These are phyloP conservation scores for Pisolithus microcarpus DNA, from an alignment of 768 basidiomycete species.

Conservation along the genomic window DNA sequence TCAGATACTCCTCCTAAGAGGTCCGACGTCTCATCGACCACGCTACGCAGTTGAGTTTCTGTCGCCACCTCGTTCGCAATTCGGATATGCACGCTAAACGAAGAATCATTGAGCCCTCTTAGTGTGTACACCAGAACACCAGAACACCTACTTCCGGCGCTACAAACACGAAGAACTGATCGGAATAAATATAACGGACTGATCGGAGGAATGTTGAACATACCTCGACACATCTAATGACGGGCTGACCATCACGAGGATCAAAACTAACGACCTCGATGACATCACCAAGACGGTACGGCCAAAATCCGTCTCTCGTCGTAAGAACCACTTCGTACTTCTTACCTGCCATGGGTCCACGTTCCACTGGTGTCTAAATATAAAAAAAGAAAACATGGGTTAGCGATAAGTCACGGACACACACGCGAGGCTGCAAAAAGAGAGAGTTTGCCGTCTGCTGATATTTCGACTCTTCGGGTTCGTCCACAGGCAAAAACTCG, in stretches of 20 bases:
- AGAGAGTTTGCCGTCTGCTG: conserved; percentile 11
- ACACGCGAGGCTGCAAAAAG: background rate
- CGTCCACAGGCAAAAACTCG: conserved; percentile 13
- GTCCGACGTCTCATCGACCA: no score
- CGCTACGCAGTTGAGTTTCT: no score
- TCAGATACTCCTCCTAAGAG: no score
- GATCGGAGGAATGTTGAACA: background rate
- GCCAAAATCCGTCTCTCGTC: conserved; percentile 20
- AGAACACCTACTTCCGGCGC: no score
- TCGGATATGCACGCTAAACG: no score
- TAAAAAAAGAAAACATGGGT: background rate
- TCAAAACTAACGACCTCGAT: conserved; percentile 17
- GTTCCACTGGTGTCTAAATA: no score
- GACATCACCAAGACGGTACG: conserved; percentile 17
- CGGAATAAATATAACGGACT: no score
- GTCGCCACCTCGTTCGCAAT: no score
- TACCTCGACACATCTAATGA: conserved; percentile 20
- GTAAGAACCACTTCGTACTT: conserved; percentile 18
- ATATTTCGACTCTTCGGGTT: conserved; percentile 16
- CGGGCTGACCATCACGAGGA: conserved; percentile 13
- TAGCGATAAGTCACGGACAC: background rate
- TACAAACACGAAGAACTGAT: no score
- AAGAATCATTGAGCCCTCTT: no score
- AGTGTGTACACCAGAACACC: no score
- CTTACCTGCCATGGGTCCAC: conserved; percentile 7